Evolutionary conservation across 192 early-diverging fungal genomes (phyloP).

Genomic region (Cetraspora pellucida): DNA sequence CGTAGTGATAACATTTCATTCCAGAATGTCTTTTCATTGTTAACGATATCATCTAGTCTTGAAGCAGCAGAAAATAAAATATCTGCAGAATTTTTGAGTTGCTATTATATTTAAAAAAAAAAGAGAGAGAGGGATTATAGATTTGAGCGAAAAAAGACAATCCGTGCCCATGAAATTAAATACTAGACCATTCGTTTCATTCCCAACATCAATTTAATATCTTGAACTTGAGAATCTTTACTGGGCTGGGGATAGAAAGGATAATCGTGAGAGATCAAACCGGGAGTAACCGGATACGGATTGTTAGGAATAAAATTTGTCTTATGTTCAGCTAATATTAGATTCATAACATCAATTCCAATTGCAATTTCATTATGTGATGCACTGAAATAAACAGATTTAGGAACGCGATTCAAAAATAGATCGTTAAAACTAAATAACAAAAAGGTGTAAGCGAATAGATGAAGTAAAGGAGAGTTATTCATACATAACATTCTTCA

Average conservation of each 20-base stretch:
- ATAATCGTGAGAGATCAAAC: conserved; percentile 6
- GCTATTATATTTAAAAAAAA: neutral
- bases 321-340: neutral
- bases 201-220: conserved; percentile 33
- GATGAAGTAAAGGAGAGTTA: too few species aligned
- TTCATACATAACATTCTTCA: neutral
- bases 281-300: conserved; percentile 15
- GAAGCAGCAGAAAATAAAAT: conserved; percentile 8
- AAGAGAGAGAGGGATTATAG: neutral
- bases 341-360: conserved; percentile 32
- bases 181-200: conserved; percentile 22
- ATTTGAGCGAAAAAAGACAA: neutral
- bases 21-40: conserved; percentile 31
- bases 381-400: neutral
- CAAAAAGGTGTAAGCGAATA: too few species aligned
- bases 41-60: conserved; percentile 7
- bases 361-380: conserved; percentile 29
- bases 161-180: neutral
- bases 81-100: conserved; percentile 24
- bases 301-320: neutral
- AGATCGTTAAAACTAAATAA: neutral
- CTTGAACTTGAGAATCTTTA: conserved; percentile 21
- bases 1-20: conserved; percentile 29
- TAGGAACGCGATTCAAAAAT: neutral
- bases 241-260: conserved; percentile 12